Conservation (phyloP, 2,329 filamentous ascomycete genomes). For the Laburnicola sp. region DNA sequence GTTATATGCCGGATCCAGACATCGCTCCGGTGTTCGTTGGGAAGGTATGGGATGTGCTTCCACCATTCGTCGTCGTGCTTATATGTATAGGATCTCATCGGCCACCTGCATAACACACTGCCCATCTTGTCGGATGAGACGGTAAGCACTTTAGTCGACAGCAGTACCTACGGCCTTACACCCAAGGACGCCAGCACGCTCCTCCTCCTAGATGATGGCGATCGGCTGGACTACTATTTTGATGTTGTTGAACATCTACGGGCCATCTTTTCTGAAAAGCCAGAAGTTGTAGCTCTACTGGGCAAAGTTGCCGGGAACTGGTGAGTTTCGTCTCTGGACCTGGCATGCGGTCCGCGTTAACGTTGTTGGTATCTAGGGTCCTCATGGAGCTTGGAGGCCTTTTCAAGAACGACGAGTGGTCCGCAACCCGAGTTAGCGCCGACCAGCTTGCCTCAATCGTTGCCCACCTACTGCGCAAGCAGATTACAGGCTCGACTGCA, state of each 20-base stretch:
- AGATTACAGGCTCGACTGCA: conserved; percentile 59
- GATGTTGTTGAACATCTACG: conserved; percentile 56
- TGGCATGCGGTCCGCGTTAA: neutral
- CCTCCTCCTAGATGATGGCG: conserved; percentile 74
- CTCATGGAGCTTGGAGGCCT: conserved; percentile 57
- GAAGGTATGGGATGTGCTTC: conserved; percentile 34
- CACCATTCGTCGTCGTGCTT: neutral
- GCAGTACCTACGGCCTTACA: conserved; percentile 66
- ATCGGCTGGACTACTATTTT: conserved; percentile 80
- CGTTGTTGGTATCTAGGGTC: conserved; percentile 40
- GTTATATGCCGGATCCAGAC: conserved; percentile 98
- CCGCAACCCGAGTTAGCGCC: conserved; percentile 44
- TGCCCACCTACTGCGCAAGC: conserved; percentile 44
- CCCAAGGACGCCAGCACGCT: conserved; percentile 83
- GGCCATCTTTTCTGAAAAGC: conserved; percentile 35
- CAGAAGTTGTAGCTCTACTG: conserved; percentile 17
- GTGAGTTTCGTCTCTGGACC: conserved; percentile 20
- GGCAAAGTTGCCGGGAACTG: conserved; percentile 63
- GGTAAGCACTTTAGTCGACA: conserved; percentile 61
- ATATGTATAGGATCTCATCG: conserved; percentile 60
- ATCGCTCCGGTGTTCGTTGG: conserved; percentile 78
- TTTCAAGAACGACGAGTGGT: conserved; percentile 49
- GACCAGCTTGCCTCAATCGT: conserved; percentile 51
- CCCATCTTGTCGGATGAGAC: conserved; percentile 74
- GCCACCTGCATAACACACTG: conserved; percentile 63